These are phyloP conservation scores for Vitis rupestris DNA, from an alignment of 164 flowering plant species.

Conservation along the genomic window DNA sequence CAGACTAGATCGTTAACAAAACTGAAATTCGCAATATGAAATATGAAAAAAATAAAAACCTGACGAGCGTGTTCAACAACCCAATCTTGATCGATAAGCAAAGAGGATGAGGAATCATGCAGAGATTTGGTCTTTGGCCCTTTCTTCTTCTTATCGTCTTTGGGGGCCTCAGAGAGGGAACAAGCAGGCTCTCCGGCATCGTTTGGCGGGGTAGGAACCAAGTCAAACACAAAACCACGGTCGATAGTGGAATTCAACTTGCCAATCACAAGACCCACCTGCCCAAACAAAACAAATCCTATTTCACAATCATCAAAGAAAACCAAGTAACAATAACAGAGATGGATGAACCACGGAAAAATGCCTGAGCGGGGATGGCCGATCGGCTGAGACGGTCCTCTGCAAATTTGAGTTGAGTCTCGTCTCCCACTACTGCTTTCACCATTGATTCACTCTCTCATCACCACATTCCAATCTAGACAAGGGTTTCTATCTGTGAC, in stretches of 20 bases:
- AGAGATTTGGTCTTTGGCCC: constrained; percentile 56
- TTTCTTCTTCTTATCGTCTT: constrained; percentile 42
- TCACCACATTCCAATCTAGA: not conserved
- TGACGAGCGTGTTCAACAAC: constrained; percentile 90
- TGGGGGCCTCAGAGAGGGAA: constrained; percentile 37
- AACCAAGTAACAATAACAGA: not conserved
- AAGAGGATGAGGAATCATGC: constrained; percentile 33
- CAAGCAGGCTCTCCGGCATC: constrained; percentile 77
- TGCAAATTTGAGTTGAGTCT: constrained; percentile 49
- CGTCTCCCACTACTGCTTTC: constrained; percentile 83
- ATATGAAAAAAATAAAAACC: constrained; percentile 30
- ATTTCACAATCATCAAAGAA: not conserved
- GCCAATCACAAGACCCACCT: constrained; percentile 89
- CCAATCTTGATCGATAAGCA: constrained; percentile 79
- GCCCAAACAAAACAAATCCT: constrained; percentile 9
- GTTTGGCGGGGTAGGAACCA: constrained; percentile 76
- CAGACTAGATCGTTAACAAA: not conserved
- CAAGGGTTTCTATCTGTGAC: too few relatives aligned
- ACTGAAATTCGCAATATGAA: not conserved
- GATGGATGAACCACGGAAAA: not conserved
- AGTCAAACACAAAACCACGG: constrained; percentile 68
- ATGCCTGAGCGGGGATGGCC: constrained; percentile 52
- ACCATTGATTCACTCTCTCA: constrained; percentile 39
- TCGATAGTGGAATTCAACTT: constrained; percentile 61
- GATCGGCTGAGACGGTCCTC: constrained; percentile 72